Evolutionary conservation across 2,329 filamentous ascomycete genomes (phyloP), one percentile per base, ranked within the genome.

Genomic region (Ceratocystis huliohia): DNA sequence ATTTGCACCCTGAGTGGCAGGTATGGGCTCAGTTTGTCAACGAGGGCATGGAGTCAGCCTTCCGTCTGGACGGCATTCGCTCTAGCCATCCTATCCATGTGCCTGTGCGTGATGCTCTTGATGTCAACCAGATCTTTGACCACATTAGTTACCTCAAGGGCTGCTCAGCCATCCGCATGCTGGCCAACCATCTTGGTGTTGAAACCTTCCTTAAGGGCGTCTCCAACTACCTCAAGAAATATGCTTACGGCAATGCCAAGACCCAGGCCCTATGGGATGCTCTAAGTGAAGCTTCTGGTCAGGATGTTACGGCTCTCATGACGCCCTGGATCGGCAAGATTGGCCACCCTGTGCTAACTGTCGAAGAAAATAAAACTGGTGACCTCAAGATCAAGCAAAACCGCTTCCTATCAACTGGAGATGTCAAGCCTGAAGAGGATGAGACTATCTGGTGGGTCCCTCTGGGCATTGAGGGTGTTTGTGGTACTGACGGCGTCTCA

Each of bases 101-200:
- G 5, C 89, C 91, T 0, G 94, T 99, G 37, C 87, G 86, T 71
- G 92, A 96, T 74, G 94, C 92, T 37, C 83, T 97, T 10, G 94
- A 97, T 71, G 91, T 97, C 70, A 95, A 97, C 75, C 94, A 99
- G 76, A 96, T 97, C 70, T 99, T 99, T 73, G 94, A 99, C 75
- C 84, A 88, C 74, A 97, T 99, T 76, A 95, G 89, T 77, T 99
- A 97, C 74, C 81, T 95, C 69, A 97, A 99, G 79, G 94, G 94
- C 45, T 96, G 91, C 78, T 96, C 93, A 1, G 89, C 94, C 68
- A 94, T 99, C 73, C 88, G 94, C 73, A 99, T 99, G 94, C 78
- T 99, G 72, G 93, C 91, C 71, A 87, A 88, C 72, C 89, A 97
- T 75, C 84, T 99, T 20, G 91, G 91, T 15, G 86, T 88, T 64